These are phyloP conservation scores for Myxozyma udenii DNA, from an alignment of 805 yeast genomes.

Conservation along the genomic window DNA sequence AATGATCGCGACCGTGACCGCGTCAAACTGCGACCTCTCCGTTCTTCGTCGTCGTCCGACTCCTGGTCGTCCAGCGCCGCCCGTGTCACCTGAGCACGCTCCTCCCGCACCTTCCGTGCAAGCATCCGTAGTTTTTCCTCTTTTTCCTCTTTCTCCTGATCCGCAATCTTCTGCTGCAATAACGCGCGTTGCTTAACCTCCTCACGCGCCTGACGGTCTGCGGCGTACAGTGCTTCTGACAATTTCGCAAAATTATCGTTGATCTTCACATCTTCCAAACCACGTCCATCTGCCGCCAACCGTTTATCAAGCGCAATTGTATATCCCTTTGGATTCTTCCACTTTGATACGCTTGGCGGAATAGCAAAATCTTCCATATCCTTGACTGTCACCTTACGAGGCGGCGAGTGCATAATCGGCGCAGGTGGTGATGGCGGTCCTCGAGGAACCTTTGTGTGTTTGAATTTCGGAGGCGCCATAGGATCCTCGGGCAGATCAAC, in stretches of 20 bases:
- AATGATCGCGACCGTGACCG: constrained; percentile 5
- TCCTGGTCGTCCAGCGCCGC: not conserved
- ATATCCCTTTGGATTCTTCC: constrained; percentile 93
- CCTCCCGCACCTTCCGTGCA: constrained; percentile 50
- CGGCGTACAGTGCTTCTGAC: constrained; percentile 68
- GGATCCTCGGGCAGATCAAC: constrained; percentile 75
- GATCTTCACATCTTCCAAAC: constrained; percentile 42
- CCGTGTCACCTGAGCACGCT: constrained; percentile 27
- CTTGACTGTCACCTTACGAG: constrained; percentile 55
- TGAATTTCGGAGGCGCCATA: constrained; percentile 75
- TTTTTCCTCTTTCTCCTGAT: constrained; percentile 48
- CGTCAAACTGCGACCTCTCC: constrained; percentile 3
- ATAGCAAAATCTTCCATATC: constrained; percentile 81
- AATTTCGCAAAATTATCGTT: constrained; percentile 60
- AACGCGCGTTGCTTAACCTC: constrained; percentile 53
- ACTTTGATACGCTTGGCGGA: constrained; percentile 87
- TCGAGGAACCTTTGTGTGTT: constrained; percentile 63
- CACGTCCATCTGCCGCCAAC: constrained; percentile 52
- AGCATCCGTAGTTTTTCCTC: constrained; percentile 52
- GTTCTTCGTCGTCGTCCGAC: no score
- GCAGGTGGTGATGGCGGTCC: constrained; percentile 70
- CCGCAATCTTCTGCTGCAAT: constrained; percentile 49
- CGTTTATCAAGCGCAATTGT: constrained; percentile 79
- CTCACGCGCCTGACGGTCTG: constrained; percentile 59
- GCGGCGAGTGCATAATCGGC: constrained; percentile 54